Conservation (phyloP, 1,139 yeast genomes). For the Zygosaccharomyces pseudobailii region DNA sequence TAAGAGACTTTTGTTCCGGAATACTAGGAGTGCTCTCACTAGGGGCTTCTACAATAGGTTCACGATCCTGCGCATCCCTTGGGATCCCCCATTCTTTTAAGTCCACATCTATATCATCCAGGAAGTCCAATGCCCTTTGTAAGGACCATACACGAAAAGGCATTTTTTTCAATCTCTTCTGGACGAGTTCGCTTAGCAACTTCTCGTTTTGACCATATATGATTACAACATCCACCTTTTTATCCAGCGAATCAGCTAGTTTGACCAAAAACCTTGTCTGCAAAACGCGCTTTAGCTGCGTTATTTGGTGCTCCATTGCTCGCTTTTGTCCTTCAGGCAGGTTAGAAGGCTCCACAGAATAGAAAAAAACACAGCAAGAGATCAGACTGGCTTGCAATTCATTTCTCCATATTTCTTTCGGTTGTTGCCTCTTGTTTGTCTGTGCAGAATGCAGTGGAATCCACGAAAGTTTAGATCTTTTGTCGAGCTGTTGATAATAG, state of each 20-base stretch:
- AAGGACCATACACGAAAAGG: slow-evolving; percentile 1
- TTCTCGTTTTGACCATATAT: slow-evolving; percentile 2
- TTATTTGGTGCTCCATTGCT: neutral
- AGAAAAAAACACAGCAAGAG: slow-evolving; percentile 2
- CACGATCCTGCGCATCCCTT: slow-evolving; percentile 3
- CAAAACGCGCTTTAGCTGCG: slow-evolving; percentile 3
- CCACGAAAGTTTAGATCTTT: slow-evolving; percentile 21
- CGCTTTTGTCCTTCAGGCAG: neutral
- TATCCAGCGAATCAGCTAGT: slow-evolving; percentile 5
- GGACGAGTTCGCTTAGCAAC: neutral
- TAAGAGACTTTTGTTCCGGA: neutral
- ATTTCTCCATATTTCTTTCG: slow-evolving; percentile 7
- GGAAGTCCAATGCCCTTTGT: neutral
- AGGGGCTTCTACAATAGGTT: neutral
- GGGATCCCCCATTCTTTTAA: neutral
- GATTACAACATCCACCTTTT: slow-evolving; percentile 7
- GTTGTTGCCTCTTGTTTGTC: neutral
- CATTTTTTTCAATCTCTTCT: neutral
- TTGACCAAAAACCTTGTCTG: slow-evolving; percentile 5
- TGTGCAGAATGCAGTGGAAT: slow-evolving; percentile 11
- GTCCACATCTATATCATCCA: slow-evolving; percentile 1
- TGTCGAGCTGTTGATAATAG: slow-evolving; percentile 25
- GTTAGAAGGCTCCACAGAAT: neutral
- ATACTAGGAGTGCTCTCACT: neutral
- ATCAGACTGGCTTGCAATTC: slow-evolving; percentile 4